Evolutionary conservation across 805 yeast species (phyloP), one percentile per base, ranked within the genome.

Genomic region (Blastobotrys robertii): DNA sequence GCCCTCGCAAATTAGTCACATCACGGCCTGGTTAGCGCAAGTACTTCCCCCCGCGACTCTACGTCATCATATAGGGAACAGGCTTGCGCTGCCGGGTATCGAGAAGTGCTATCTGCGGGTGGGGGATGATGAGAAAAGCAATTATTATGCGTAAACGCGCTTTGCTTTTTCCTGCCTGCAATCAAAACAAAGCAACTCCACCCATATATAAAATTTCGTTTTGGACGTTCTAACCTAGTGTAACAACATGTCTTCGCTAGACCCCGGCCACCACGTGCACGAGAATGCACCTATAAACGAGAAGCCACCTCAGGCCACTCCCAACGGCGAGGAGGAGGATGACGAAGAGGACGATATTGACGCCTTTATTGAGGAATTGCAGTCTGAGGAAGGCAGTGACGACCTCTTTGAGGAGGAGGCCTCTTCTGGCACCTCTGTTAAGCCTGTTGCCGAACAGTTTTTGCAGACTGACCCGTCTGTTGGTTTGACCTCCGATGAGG

Each of bases 381-480:
- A 85, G 69, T 77, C 83, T 52, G 66, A 62, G 35, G 74, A 58
- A 30, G 76, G 62, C 9, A 77, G 61, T 1, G 77, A 67, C 3
- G 79, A 57, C 39, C 42, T 44, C 30, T 46, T 44, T 22, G 60
- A 57, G 38, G 64, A 60, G 32, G 65, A 57, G 33, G 63, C 52
- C 39, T 66, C 51, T 30, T 77, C 74, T 38, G 79, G 73, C 48
- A 73, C 72, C 51, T 70, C 78, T 47, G 77, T 79, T 65, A 77
- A 81, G 66, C 82, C 83, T 48, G 86, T 85, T 42, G 94, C 95
- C 44, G 95, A 86, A 58, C 92, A 82, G 60, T 67, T 83, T 53
- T 73, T 85, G 58, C 81, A 82, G 66, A 85, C 95, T 49, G 84
- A 81, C 70, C 87, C 88, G 42, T 62, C 77, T 41, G 62, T 63